A percentile compares a stretch with the other conserved stretches of the same genome.
Evolutionary conservation across 495 filamentous ascomycete genomes (phyloP).

Genomic region (Daldinia grandis): DNA sequence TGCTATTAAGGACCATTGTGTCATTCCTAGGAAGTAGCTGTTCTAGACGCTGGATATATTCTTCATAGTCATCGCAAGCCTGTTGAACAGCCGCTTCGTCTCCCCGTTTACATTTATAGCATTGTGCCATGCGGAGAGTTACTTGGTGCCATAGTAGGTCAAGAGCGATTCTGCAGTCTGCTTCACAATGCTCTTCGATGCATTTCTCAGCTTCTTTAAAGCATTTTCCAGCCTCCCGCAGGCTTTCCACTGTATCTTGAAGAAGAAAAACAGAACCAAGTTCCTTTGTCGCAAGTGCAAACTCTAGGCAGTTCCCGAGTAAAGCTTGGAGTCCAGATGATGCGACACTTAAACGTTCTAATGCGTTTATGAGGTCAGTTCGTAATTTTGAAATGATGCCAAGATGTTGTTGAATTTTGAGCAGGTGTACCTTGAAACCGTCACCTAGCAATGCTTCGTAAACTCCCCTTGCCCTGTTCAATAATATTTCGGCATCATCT

Average conservation of each 20-base stretch:
- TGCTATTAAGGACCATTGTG: neutral
- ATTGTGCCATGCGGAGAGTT: neutral
- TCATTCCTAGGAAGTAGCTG: neutral
- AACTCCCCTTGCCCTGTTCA: neutral
- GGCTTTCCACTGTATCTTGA: neutral
- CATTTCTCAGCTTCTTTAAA: neutral
- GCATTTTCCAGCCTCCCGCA: neutral
- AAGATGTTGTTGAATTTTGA: neutral
- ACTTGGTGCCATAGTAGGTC: neutral
- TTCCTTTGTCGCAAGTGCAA: neutral
- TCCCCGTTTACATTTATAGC: neutral
- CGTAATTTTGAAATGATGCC: neutral
- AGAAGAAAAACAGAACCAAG: neutral
- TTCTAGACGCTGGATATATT: neutral
- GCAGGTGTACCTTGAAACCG: neutral
- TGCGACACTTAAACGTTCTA: neutral
- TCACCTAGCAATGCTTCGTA: neutral
- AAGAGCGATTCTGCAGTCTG: neutral
- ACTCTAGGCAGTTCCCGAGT: neutral
- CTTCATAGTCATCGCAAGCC: neutral
- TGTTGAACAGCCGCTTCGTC: neutral
- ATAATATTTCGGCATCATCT: neutral
- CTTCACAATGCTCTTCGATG: neutral
- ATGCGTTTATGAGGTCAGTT: neutral
- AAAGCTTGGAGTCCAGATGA: neutral